These are phyloP conservation scores for Aspergillus aculeatus DNA, from an alignment of 2,329 filamentous ascomycete species.

Conservation along the genomic window DNA sequence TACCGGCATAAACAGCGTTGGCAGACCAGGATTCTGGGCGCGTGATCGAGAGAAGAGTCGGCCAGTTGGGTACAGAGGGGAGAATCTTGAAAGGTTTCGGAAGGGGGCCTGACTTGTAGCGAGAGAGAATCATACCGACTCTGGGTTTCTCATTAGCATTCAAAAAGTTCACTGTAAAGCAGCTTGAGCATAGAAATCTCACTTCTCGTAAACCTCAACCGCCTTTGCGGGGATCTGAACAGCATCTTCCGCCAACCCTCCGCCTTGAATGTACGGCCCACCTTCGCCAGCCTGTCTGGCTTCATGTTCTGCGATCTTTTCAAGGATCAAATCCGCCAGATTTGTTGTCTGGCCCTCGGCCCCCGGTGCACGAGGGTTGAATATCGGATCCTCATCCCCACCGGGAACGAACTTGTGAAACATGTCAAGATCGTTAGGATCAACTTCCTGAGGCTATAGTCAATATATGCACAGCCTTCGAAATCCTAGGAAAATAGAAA, in stretches of 20 bases:
- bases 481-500: not conserved
- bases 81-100: constrained; percentile 98
- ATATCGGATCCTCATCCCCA: constrained; percentile 69
- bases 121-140: constrained; percentile 81
- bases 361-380: constrained; percentile 56
- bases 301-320: constrained; percentile 92
- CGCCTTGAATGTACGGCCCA: constrained; percentile 48
- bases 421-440: constrained; percentile 82
- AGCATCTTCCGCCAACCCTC: constrained; percentile 69
- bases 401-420: constrained; percentile 87
- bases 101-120: constrained; percentile 93
- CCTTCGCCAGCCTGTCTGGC: constrained; percentile 56
- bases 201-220: constrained; percentile 90
- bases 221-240: constrained; percentile 88
- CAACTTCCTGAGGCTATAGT: constrained; percentile 63
- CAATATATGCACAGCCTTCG: not conserved
- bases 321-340: constrained; percentile 85
- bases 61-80: constrained; percentile 88
- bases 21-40: constrained; percentile 74
- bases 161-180: not conserved
- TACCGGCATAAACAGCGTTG: constrained; percentile 83
- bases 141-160: constrained; percentile 42
- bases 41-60: constrained; percentile 82
- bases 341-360: constrained; percentile 65
- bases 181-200: constrained; percentile 23